These are phyloP conservation scores for Penicillium brasilianum DNA, from an alignment of 2,329 filamentous ascomycete genomes.

Conservation along the genomic window DNA sequence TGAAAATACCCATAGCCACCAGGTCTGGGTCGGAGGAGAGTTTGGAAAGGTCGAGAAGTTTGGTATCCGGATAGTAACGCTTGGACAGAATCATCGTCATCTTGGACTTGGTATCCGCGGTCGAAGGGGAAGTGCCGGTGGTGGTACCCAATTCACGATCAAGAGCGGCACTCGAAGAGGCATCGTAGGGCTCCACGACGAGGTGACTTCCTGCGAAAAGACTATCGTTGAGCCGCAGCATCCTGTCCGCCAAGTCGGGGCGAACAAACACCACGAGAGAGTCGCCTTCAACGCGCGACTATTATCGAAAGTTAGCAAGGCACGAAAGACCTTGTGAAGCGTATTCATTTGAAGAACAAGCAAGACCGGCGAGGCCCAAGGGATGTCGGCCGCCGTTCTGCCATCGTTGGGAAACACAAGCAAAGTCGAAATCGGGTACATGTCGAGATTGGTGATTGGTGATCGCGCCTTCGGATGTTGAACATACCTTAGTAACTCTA, in stretches of 20 bases:
- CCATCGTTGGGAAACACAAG: conserved; percentile 48
- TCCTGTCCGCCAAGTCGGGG: conserved; percentile 66
- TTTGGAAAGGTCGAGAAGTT: conserved; percentile 81
- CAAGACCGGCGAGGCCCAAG: conserved; percentile 37
- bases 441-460: conserved; percentile 45
- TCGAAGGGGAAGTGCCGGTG: conserved; percentile 50
- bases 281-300: conserved; percentile 73
- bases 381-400: conserved; percentile 49
- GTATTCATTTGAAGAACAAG: conserved; percentile 44
- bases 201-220: conserved; percentile 69
- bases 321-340: conserved; percentile 53
- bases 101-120: conserved; percentile 67
- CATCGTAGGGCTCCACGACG: conserved; percentile 56
- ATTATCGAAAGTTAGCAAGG: conserved; percentile 68
- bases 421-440: conserved; percentile 43
- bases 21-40: conserved; percentile 75
- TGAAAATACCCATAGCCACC: conserved; percentile 75
- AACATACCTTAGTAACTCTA: conserved; percentile 79
- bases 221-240: conserved; percentile 72
- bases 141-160: conserved; percentile 32
- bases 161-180: conserved; percentile 31
- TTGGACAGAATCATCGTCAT: conserved; percentile 73
- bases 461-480: conserved; percentile 50
- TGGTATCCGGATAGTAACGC: conserved; percentile 73
- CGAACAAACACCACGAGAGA: conserved; percentile 70